phyloP scores from a whole-genome alignment of 805 yeast species.

The Saccharomyces kudriavzevii region DNA sequence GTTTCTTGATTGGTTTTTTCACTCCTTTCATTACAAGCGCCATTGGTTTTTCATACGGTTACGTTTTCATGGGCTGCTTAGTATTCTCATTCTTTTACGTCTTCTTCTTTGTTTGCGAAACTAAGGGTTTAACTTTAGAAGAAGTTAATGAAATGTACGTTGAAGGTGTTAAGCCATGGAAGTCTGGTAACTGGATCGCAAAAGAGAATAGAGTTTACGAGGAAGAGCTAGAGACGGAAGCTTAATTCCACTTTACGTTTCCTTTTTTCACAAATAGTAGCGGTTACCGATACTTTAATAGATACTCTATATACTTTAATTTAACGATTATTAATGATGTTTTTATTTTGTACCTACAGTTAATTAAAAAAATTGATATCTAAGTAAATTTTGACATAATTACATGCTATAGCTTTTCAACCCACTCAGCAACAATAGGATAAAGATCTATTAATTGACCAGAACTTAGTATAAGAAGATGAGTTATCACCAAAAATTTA shows the following conservation, averaged over 20 bases:
- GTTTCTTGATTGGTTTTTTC: slow-evolving; percentile 58
- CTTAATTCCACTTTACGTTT: background rate
- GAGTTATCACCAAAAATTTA: too few species aligned
- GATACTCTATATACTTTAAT: background rate
- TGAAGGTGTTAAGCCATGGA: slow-evolving; percentile 35
- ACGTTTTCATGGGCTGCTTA: slow-evolving; percentile 49
- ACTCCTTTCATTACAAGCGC: slow-evolving; percentile 62
- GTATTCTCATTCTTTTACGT: slow-evolving; percentile 52
- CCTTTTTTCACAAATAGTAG: background rate
- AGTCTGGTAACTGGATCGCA: slow-evolving; percentile 44
- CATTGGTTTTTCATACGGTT: slow-evolving; percentile 65
- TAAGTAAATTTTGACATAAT: background rate
- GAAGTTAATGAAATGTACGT: slow-evolving; percentile 62
- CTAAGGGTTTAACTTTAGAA: slow-evolving; percentile 72
- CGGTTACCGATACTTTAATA: background rate
- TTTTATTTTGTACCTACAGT: background rate
- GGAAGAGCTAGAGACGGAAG: background rate
- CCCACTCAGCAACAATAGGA: too few species aligned
- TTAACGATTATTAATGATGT: background rate
- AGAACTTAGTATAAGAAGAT: too few species aligned
- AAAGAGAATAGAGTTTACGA: slow-evolving; percentile 12
- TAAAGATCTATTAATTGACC: too few species aligned
- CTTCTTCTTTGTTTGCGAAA: slow-evolving; percentile 62
- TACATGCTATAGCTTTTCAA: too few species aligned
- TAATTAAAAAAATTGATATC: background rate